A percentile compares a stretch with the other conserved stretches of the same genome.
Evolutionary conservation across 2,329 filamentous ascomycete genomes (phyloP).

Genomic region (Lachnellula hyalina): DNA sequence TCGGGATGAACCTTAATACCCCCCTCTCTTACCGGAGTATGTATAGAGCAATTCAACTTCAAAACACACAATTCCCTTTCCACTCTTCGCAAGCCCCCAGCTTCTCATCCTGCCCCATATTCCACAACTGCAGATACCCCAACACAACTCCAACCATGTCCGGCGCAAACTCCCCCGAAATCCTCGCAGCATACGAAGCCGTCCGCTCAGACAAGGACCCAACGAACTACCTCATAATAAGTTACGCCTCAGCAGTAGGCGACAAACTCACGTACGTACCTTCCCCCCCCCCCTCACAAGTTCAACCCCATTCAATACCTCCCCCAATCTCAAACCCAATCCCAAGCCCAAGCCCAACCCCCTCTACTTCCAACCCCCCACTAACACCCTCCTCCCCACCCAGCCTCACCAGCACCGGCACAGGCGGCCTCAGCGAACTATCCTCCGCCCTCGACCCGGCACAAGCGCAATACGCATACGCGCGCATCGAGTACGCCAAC

Average conservation of each 20-base stretch:
- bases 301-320: neutral
- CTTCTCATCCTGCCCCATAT: neutral
- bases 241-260: constrained; percentile 50
- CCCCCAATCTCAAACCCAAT: no score
- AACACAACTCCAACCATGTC: constrained; percentile 42
- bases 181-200: constrained; percentile 59
- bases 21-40: neutral
- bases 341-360: neutral
- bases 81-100: neutral
- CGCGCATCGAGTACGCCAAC: constrained; percentile 63
- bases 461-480: constrained; percentile 54
- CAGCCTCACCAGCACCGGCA: constrained; percentile 52
- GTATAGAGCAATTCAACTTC: neutral
- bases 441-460: constrained; percentile 45
- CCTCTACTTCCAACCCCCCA: neutral
- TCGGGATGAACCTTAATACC: constrained; percentile 5
- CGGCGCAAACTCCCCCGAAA: constrained; percentile 51
- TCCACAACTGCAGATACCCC: neutral
- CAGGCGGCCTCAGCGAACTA: constrained; percentile 56
- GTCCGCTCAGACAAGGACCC: constrained; percentile 62
- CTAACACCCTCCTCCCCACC: neutral
- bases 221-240: constrained; percentile 63
- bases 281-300: neutral
- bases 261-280: constrained; percentile 42
- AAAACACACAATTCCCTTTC: neutral